Evolutionary conservation across 257 asterid species (phyloP).

Genomic region (Gentiana dahurica): DNA sequence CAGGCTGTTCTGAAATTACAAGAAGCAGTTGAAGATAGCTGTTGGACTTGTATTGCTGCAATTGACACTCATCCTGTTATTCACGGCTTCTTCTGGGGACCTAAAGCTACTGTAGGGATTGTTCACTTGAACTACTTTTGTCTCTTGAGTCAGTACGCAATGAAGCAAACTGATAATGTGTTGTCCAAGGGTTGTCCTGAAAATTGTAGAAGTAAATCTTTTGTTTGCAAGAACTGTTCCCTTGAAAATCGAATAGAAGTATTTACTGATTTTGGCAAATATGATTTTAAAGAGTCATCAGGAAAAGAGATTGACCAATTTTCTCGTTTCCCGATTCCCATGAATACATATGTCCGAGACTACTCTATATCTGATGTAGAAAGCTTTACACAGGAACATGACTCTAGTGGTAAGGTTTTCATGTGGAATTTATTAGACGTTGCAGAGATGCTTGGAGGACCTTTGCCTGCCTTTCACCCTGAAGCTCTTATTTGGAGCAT

Average conservation of each 20-base stretch:
- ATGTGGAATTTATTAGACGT: constrained; percentile 70
- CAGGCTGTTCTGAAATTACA: constrained; percentile 46
- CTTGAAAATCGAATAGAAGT: constrained; percentile 14
- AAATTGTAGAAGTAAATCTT: constrained; percentile 11
- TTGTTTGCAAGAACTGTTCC: constrained; percentile 19
- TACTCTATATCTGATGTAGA: constrained; percentile 20
- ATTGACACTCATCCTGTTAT: constrained; percentile 37
- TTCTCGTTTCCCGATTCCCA: constrained; percentile 18
- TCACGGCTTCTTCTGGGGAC: constrained; percentile 83
- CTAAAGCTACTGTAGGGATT: constrained; percentile 55
- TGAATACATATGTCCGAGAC: constrained; percentile 24
- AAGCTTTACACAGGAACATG: constrained; percentile 18
- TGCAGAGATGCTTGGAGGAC: constrained; percentile 68
- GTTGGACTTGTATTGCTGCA: constrained; percentile 74
- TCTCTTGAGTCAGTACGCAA: constrained; percentile 51
- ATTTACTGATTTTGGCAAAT: constrained; percentile 19
- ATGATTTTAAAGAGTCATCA: constrained; percentile 14
- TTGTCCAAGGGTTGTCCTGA: constrained; percentile 9
- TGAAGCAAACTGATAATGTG: constrained; percentile 22
- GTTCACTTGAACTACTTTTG: constrained; percentile 58
- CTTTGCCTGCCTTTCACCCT: constrained; percentile 69
- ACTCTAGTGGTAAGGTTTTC: constrained; percentile 21
- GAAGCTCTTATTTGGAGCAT: constrained; percentile 64
- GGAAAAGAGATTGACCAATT: constrained; percentile 12
- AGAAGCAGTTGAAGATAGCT: constrained; percentile 37